Percentiles rank a stretch among this genome's conserved stretches.
These are phyloP conservation scores for Coemansia reversa DNA, from an alignment of 192 early-diverging fungal genomes.

Conservation along the genomic window DNA sequence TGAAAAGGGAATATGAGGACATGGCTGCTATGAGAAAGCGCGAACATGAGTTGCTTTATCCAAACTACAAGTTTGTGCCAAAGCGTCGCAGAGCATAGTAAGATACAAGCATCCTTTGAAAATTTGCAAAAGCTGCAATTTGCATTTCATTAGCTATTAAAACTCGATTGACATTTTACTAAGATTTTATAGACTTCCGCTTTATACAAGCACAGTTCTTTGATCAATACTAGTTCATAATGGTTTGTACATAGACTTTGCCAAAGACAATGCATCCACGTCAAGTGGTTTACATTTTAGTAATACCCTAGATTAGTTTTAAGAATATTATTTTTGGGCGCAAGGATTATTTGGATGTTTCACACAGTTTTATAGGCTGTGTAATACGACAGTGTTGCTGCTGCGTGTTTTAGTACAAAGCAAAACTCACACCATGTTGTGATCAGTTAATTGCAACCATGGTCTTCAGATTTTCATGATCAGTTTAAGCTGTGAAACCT, in stretches of 20 bases:
- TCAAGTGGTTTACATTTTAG: neutral
- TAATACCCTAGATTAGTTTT: neutral
- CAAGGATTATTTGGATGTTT: neutral
- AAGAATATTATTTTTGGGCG: neutral
- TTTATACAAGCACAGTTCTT: neutral
- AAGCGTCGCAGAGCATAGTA: constrained; percentile 30
- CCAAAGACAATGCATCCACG: neutral
- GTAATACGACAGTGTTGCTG: no score
- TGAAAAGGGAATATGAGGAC: constrained; percentile 37
- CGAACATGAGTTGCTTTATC: constrained; percentile 50
- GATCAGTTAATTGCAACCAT: neutral
- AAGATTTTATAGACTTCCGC: neutral
- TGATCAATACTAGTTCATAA: neutral
- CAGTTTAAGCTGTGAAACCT: neutral
- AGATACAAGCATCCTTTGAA: neutral
- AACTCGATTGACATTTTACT: neutral
- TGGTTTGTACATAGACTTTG: neutral
- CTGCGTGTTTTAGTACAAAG: no score
- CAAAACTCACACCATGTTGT: neutral
- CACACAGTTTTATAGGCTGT: neutral
- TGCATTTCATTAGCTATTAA: neutral
- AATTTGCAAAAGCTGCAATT: neutral
- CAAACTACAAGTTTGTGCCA: constrained; percentile 54
- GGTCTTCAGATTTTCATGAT: neutral
- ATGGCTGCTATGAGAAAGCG: constrained; percentile 45